Conservation (phyloP, 202 grass and related monocot species). For the Carex arenaria region DNA sequence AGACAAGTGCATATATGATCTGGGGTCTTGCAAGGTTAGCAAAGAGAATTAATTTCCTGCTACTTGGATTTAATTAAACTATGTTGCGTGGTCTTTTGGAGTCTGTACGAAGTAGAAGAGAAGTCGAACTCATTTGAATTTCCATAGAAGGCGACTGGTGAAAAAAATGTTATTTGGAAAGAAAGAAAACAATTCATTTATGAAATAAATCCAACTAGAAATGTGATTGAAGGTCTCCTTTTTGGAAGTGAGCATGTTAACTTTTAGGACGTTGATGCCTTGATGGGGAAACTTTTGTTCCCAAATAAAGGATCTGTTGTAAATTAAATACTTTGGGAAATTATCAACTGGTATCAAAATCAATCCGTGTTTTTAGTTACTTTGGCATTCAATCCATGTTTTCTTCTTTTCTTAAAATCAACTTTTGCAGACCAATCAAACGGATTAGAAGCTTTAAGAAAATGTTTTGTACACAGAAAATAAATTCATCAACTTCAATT, state of each 20-base stretch:
- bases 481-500: too few species aligned
- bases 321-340: not conserved
- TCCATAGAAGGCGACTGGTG: not conserved
- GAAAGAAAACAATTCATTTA: not conserved
- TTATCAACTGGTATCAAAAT: too few species aligned
- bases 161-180: not conserved
- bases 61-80: not conserved
- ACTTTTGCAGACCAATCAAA: too few species aligned
- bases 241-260: slow-evolving; percentile 15
- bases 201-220: not conserved
- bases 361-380: too few species aligned
- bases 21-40: too few species aligned
- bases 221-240: slow-evolving; percentile 9
- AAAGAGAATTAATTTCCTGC: too few species aligned
- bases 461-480: too few species aligned
- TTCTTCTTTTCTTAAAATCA: too few species aligned
- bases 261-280: slow-evolving; percentile 2
- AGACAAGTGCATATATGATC: not conserved
- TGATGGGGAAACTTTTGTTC: not conserved
- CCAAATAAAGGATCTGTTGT: not conserved
- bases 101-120: not conserved
- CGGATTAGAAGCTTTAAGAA: too few species aligned
- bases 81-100: not conserved
- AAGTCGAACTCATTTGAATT: not conserved
- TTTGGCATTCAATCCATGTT: too few species aligned